phyloP scores from a whole-genome alignment of 2,329 filamentous ascomycete species.

The Pezicula rhizophila region DNA sequence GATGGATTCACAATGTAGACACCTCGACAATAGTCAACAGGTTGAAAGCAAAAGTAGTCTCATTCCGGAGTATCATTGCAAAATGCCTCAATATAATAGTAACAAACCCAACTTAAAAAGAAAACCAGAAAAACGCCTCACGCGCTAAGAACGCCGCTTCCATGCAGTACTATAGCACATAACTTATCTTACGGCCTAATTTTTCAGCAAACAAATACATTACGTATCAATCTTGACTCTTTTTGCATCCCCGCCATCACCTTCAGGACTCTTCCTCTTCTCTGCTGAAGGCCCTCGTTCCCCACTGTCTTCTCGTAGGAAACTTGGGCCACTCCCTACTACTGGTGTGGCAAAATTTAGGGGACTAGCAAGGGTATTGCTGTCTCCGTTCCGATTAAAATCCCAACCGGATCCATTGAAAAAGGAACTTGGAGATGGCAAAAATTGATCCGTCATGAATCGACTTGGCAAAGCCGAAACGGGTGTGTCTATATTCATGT shows the following conservation, averaged over 20 bases:
- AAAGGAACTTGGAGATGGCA: conserved; percentile 88
- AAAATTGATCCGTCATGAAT: conserved; percentile 79
- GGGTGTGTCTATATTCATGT: conserved; percentile 65
- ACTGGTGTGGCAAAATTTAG: conserved; percentile 86
- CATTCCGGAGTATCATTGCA: too few relatives aligned
- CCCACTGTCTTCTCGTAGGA: conserved; percentile 49
- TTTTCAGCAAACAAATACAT: background rate
- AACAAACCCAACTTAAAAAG: too few relatives aligned
- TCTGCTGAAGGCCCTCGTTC: conserved; percentile 10
- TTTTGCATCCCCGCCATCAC: conserved; percentile 21
- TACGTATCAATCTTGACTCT: conserved; percentile 18
- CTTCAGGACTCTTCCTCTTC: conserved; percentile 26
- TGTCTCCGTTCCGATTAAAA: conserved; percentile 59
- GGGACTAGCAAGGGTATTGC: conserved; percentile 85
- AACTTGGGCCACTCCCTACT: conserved; percentile 55
- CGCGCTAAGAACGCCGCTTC: too few relatives aligned
- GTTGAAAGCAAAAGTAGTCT: too few relatives aligned
- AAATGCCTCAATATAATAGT: too few relatives aligned
- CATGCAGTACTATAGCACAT: too few relatives aligned
- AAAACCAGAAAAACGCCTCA: too few relatives aligned
- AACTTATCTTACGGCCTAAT: too few relatives aligned
- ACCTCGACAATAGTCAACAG: too few relatives aligned
- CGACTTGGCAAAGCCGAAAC: conserved; percentile 91
- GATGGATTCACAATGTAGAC: too few relatives aligned
- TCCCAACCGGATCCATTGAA: conserved; percentile 75